These are phyloP conservation scores for Mortierella claussenii DNA, from an alignment of 192 early-diverging fungal genomes.

Conservation along the genomic window DNA sequence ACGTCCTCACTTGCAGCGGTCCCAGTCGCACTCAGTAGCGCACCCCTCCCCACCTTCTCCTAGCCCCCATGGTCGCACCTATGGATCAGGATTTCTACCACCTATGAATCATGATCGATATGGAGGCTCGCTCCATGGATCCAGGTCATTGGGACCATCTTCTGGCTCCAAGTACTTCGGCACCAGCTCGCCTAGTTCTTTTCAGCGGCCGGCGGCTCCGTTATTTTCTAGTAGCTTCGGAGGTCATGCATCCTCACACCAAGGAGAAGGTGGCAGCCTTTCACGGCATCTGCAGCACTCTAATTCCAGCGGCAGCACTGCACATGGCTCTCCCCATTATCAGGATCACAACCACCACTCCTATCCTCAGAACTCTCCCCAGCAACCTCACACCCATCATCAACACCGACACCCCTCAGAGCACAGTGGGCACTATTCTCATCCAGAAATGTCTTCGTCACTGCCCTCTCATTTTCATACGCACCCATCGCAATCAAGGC, in stretches of 20 bases:
- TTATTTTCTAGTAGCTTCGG: background rate
- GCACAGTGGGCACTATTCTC: slow-evolving; percentile 8
- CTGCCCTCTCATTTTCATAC: slow-evolving; percentile 47
- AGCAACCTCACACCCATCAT: background rate
- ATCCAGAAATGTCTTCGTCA: slow-evolving; percentile 47
- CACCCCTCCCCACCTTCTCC: slow-evolving; percentile 49
- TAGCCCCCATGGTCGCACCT: slow-evolving; percentile 30
- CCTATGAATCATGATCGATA: slow-evolving; percentile 25
- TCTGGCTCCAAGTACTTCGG: slow-evolving; percentile 48
- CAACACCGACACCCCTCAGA: slow-evolving; percentile 20
- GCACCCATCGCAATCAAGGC: slow-evolving; percentile 16
- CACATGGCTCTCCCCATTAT: background rate
- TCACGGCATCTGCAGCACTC: slow-evolving; percentile 28
- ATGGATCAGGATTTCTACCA: slow-evolving; percentile 23
- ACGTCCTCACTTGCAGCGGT: slow-evolving; percentile 48
- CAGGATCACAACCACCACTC: slow-evolving; percentile 6
- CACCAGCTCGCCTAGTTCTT: slow-evolving; percentile 50
- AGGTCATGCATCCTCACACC: slow-evolving; percentile 10
- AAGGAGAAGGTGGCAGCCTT: slow-evolving; percentile 30
- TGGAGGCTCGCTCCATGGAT: slow-evolving; percentile 22
- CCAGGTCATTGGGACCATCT: slow-evolving; percentile 20
- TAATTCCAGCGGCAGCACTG: background rate
- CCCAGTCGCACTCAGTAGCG: slow-evolving; percentile 34
- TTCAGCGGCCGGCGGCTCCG: slow-evolving; percentile 26
- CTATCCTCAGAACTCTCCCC: slow-evolving; percentile 3